A percentile compares a stretch with the other conserved stretches of the same genome.
Conservation (phyloP, 768 basidiomycete species). For the Cyathus striatus region DNA sequence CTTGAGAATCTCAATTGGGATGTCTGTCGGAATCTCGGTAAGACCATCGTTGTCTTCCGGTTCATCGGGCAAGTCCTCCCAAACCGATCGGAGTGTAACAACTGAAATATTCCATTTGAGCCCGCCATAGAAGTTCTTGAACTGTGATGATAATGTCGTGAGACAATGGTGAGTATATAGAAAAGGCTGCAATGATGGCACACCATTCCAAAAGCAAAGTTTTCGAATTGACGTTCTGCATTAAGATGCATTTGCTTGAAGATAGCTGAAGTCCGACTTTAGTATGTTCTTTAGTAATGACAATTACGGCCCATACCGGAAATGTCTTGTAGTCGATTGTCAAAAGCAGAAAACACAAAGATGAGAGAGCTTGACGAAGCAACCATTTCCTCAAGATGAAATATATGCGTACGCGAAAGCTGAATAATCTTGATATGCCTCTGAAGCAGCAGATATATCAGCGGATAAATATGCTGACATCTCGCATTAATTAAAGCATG, state of each 20-base stretch:
- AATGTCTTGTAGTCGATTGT: background rate
- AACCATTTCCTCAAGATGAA: background rate
- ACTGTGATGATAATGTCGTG: background rate
- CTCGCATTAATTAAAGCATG: too few relatives aligned
- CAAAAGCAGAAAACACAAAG: background rate
- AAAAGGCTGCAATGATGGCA: background rate
- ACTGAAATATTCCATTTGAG: background rate
- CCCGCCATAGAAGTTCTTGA: background rate
- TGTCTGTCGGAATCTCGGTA: background rate
- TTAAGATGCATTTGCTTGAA: slow-evolving; percentile 2
- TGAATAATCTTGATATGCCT: background rate
- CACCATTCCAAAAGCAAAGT: slow-evolving; percentile 4
- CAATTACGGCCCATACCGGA: background rate
- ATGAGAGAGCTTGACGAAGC: background rate
- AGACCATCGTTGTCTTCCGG: background rate
- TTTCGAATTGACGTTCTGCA: background rate
- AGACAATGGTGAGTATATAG: background rate
- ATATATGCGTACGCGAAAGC: background rate
- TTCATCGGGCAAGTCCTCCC: background rate
- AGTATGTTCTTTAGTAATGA: background rate
- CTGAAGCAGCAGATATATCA: background rate
- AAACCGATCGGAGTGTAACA: background rate
- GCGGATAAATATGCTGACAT: background rate
- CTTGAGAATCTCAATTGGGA: background rate
- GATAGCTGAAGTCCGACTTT: background rate